phyloP scores from a whole-genome alignment of 345 rosid species.

The Mallotus nudiflorus region DNA sequence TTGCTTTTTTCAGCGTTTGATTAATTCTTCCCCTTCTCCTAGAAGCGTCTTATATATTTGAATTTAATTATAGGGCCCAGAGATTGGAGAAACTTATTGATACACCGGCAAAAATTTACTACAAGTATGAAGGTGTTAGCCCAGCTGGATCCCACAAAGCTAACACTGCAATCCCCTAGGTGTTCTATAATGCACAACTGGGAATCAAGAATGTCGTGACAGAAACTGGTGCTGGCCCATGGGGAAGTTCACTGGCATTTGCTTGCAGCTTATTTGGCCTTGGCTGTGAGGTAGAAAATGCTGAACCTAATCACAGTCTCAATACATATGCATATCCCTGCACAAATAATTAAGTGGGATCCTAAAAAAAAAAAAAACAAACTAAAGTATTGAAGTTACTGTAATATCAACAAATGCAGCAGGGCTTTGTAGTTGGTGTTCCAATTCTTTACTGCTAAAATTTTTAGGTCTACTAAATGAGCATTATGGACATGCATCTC shows the following conservation, averaged over 20 bases:
- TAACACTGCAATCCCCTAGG: slow-evolving; percentile 87
- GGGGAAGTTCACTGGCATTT: slow-evolving; percentile 93
- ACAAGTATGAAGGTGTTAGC: slow-evolving; percentile 91
- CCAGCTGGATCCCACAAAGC: slow-evolving; percentile 99
- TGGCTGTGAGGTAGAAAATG: slow-evolving; percentile 60
- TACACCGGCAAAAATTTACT: slow-evolving; percentile 91
- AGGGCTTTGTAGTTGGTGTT: too few relatives aligned
- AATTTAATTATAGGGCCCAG: slow-evolving; percentile 63
- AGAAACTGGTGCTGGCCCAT: slow-evolving; percentile 97
- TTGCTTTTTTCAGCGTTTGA: background rate
- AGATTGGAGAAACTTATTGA: slow-evolving; percentile 88
- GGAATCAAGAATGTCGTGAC: slow-evolving; percentile 81
- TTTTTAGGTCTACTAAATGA: too few relatives aligned
- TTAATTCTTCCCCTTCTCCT: slow-evolving; percentile 1
- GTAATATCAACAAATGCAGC: too few relatives aligned
- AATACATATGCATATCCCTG: background rate
- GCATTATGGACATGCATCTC: too few relatives aligned
- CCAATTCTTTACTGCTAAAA: too few relatives aligned
- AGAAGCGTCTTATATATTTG: slow-evolving; percentile 1
- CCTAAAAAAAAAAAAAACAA: background rate
- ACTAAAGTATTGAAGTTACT: too few relatives aligned
- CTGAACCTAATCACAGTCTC: background rate
- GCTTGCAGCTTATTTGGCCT: slow-evolving; percentile 85
- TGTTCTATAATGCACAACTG: slow-evolving; percentile 69
- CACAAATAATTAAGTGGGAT: background rate